Evolutionary conservation across 2,329 filamentous ascomycete genomes (phyloP).

Genomic region (Plenodomus lindquistii): DNA sequence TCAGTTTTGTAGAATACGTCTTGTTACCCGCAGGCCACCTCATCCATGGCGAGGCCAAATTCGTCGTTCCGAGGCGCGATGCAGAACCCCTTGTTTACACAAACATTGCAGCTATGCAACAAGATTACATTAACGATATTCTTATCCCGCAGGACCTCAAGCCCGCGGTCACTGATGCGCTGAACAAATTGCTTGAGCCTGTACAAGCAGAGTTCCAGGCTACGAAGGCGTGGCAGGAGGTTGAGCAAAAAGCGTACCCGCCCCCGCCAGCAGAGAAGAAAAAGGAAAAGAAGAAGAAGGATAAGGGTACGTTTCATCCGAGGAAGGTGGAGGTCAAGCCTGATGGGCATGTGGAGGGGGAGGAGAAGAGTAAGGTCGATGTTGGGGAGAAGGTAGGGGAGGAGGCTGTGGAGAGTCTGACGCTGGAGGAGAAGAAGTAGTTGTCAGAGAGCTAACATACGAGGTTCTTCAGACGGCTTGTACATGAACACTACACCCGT

Average conservation of each 20-base stretch:
- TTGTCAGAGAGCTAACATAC: no score
- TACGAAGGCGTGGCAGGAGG: conserved; percentile 77
- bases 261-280: conserved; percentile 62
- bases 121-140: conserved; percentile 80
- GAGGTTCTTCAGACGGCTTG: no score
- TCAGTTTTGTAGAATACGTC: conserved; percentile 86
- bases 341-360: conserved; percentile 51
- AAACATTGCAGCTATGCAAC: conserved; percentile 72
- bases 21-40: conserved; percentile 77
- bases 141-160: conserved; percentile 88
- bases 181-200: conserved; percentile 74
- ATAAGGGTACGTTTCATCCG: conserved; percentile 70
- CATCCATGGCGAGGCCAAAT: conserved; percentile 58
- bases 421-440: conserved; percentile 36
- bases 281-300: conserved; percentile 79
- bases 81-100: conserved; percentile 82
- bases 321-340: conserved; percentile 49
- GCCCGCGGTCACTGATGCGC: conserved; percentile 73
- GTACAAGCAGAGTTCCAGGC: conserved; percentile 75
- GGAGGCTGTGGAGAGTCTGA: conserved; percentile 38
- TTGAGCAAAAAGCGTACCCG: conserved; percentile 81
- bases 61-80: conserved; percentile 67
- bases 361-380: conserved; percentile 47
- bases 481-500: no score
- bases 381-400: conserved; percentile 45